These are phyloP conservation scores for Populus trichocarpa DNA, from an alignment of 441 rosid species.

Conservation along the genomic window DNA sequence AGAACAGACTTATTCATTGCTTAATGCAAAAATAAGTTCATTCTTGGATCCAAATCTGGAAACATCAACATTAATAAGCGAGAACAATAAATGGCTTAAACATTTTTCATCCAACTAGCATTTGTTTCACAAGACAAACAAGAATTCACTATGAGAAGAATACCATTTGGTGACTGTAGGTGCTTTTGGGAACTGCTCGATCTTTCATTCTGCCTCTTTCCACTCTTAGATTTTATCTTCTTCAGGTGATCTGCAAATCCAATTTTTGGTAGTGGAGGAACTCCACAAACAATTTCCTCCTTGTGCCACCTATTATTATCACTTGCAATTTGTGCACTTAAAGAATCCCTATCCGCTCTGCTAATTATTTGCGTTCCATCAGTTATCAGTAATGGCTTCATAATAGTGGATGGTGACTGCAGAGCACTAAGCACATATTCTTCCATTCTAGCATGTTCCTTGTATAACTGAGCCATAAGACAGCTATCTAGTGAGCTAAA, in stretches of 20 bases:
- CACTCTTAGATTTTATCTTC: constrained; percentile 35
- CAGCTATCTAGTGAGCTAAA: constrained; percentile 48
- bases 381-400: constrained; percentile 57
- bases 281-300: constrained; percentile 30
- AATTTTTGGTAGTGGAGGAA: constrained; percentile 47
- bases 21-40: background rate
- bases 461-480: constrained; percentile 46
- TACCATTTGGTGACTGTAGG: constrained; percentile 31
- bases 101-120: background rate
- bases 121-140: background rate
- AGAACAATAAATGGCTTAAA: constrained; percentile 3
- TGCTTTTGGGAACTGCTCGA: constrained; percentile 21
- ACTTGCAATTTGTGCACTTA: constrained; percentile 8
- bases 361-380: constrained; percentile 54
- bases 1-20: background rate
- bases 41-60: background rate
- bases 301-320: constrained; percentile 23
- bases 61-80: background rate
- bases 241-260: constrained; percentile 23
- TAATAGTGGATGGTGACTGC: constrained; percentile 33
- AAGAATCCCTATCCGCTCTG: constrained; percentile 32
- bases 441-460: constrained; percentile 39
- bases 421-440: constrained; percentile 42
- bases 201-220: constrained; percentile 24
- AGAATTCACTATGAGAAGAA: background rate